Base-by-base conservation (phyloP, 164 flowering plant species). In the Berberis vulgaris region DNA sequence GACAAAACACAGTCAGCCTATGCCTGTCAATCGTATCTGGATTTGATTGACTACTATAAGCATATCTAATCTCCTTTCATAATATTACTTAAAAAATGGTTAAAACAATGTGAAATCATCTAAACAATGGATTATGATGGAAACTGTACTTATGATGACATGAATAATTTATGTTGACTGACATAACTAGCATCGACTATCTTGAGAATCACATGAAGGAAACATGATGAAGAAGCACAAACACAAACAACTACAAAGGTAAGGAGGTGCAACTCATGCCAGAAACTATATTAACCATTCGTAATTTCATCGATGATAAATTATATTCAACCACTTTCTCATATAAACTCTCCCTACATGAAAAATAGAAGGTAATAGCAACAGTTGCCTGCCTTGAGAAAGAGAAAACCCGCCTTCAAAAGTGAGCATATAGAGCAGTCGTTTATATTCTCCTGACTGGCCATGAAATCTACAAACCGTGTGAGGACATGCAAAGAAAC, bases 381-480 rank as follows among this genome's bases (percentile, higher is more conserved):
- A 55, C 40, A 26, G 39, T 63, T 64, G 60, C 89, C 90, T 84
- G 91, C 82, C 86, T 86, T 76, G 83, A 79, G 82, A 83, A 87
- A 82, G 86, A 72, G 86, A 82, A 83, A 83, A 71, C 80, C 84
- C 77, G 78, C 80, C 96, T 80, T 82, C 89, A 87, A 65, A 73
- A 84, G 72, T 82, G 86, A 85, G 84, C 87, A 83, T 74, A 78
- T 73, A 83, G 85, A 83, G 84, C 85, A 83, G 86, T 80, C 64
- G 82, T 75, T 55, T 49, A 81, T 69, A 69, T 74, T 82, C 84
- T 77, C 85, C 83, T 64, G 82, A 83, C 79, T 81, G 86, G 83
- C 88, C 90, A 83, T 75, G 89, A 81, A 74, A 80, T 86, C 96
- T 86, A 83, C 86, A 86, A 73, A 83, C 85, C 88, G 82, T 80